Percentiles rank a stretch among this genome's conserved stretches.
Evolutionary conservation across 371 early-diverging fungal species (phyloP).

Genomic region (Apophysomyces trapeziformis): DNA sequence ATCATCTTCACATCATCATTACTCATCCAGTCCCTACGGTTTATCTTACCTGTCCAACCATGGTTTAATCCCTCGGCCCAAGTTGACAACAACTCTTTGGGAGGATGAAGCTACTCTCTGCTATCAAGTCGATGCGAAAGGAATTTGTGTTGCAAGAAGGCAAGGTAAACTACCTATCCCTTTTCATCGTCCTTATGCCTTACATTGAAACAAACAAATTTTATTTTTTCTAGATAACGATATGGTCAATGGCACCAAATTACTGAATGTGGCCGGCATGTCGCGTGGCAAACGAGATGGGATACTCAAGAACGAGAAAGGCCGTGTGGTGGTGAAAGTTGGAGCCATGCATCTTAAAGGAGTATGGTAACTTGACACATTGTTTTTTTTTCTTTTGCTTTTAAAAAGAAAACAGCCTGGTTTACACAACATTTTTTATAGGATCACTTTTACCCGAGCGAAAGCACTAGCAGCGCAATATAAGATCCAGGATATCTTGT

Average conservation of each 20-base stretch:
- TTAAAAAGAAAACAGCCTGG: too few species aligned
- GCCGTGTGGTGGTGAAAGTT: conserved; percentile 81
- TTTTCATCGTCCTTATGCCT: background rate
- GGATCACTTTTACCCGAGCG: conserved; percentile 74
- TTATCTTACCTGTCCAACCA: conserved; percentile 4
- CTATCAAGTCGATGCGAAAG: conserved; percentile 74
- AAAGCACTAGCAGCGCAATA: conserved; percentile 62
- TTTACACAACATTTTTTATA: background rate
- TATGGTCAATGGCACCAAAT: conserved; percentile 88
- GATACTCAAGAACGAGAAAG: conserved; percentile 85
- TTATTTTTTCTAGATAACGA: conserved; percentile 62
- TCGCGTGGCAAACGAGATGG: conserved; percentile 89
- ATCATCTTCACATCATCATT: conserved; percentile 5
- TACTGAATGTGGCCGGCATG: conserved; percentile 85
- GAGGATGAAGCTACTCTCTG: conserved; percentile 78
- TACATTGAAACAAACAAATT: conserved; percentile 1
- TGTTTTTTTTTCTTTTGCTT: too few species aligned
- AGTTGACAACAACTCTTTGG: conserved; percentile 74
- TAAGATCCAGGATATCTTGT: conserved; percentile 63
- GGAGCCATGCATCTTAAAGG: conserved; percentile 90
- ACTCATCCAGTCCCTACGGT: conserved; percentile 5
- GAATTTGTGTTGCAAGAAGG: conserved; percentile 71
- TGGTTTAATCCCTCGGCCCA: conserved; percentile 40
- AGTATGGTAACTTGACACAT: conserved; percentile 65
- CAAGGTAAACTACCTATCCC: conserved; percentile 48